Evolutionary conservation across 78 protist genomes (phyloP).

Genomic region (Chrysochromulina tobinii): DNA sequence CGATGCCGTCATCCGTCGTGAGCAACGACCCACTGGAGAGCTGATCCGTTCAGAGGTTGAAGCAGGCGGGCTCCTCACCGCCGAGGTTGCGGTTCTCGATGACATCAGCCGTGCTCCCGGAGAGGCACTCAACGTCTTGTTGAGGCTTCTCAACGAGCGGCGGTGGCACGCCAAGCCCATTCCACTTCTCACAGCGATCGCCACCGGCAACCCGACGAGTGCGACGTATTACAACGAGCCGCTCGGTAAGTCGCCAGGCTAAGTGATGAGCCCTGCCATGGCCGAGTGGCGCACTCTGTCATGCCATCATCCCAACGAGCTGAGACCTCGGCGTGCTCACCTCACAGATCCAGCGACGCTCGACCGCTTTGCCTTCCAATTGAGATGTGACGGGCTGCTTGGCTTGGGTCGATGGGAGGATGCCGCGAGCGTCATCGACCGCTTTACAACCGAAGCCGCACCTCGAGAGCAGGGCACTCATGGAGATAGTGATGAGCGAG

Average conservation of each 20-base stretch:
- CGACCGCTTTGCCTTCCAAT: no score
- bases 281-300: no score
- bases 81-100: not conserved
- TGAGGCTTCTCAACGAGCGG: not conserved
- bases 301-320: no score
- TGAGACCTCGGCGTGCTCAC: no score
- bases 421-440: no score
- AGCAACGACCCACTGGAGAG: not conserved
- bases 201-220: not conserved
- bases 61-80: not conserved
- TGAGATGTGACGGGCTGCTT: no score
- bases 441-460: no score
- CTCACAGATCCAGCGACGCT: no score
- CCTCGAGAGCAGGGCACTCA: no score
- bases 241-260: not conserved
- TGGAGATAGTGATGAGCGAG: no score
- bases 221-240: not conserved
- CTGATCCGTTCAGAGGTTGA: not conserved
- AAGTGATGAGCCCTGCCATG: no score
- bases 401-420: no score
- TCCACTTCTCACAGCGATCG: not conserved
- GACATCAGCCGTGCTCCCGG: constrained; percentile 16
- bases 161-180: not conserved
- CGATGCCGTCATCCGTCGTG: not conserved
- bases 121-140: not conserved